Conservation (phyloP, 1,284 basidiomycete genomes). For the Peniophora sp. region DNA sequence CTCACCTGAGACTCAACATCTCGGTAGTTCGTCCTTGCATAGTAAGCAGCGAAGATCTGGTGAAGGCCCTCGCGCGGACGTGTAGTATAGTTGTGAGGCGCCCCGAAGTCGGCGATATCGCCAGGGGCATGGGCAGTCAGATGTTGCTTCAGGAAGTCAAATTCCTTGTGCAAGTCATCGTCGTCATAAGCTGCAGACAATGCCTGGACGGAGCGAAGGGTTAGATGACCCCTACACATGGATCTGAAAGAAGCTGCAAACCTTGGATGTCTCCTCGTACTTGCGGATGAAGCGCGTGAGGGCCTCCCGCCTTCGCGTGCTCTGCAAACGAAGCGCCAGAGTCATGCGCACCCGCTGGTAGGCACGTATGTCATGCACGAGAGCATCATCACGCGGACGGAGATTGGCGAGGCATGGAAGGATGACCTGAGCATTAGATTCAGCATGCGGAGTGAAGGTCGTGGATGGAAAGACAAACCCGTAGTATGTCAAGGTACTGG, state of each 20-base stretch:
- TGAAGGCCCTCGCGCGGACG: constrained; percentile 19
- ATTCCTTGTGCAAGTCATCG: constrained; percentile 5
- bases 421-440: neutral
- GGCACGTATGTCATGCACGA: constrained; percentile 17
- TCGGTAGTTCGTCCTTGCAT: constrained; percentile 17
- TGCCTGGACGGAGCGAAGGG: too few species aligned
- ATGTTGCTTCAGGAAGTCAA: constrained; percentile 14
- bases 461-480: neutral
- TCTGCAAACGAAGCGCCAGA: constrained; percentile 13
- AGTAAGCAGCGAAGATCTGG: constrained; percentile 17
- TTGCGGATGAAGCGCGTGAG: too few species aligned
- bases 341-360: constrained; percentile 16
- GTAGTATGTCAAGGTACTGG: constrained; percentile 5
- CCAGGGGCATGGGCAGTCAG: constrained; percentile 5
- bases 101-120: constrained; percentile 11
- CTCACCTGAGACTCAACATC: constrained; percentile 17
- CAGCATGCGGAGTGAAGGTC: neutral
- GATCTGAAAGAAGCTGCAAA: too few species aligned
- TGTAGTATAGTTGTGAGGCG: constrained; percentile 16
- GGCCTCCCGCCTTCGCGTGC: too few species aligned
- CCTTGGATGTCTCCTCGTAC: too few species aligned
- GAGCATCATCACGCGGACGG: constrained; percentile 13
- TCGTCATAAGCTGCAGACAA: too few species aligned
- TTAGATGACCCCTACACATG: too few species aligned
- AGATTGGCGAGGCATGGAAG: constrained; percentile 17